Evolutionary conservation across 495 filamentous ascomycete genomes (phyloP).

Genomic region (Platismatia glauca): DNA sequence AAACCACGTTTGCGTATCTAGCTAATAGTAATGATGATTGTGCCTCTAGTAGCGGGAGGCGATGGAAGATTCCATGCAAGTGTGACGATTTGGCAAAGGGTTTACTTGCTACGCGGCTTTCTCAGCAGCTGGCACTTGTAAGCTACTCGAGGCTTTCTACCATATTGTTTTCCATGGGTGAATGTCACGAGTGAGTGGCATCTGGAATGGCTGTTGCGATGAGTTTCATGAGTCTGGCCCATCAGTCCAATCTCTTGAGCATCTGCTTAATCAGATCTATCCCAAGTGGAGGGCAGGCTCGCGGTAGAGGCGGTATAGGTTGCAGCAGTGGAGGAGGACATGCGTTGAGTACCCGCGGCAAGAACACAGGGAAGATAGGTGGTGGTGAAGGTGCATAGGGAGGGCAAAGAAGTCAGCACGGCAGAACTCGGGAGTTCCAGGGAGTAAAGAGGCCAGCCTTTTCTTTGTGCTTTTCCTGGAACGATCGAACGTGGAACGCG

Average conservation of each 20-base stretch:
- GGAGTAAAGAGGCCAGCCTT: neutral
- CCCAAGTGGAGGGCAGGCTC: conserved; percentile 1
- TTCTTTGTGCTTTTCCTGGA: neutral
- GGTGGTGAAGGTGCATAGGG: neutral
- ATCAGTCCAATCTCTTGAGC: neutral
- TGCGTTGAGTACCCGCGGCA: neutral
- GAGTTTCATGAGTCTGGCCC: neutral
- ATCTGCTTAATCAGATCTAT: neutral
- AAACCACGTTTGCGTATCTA: too few relatives aligned
- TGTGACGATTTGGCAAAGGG: too few relatives aligned
- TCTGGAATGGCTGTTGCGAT: too few relatives aligned
- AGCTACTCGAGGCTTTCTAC: too few relatives aligned
- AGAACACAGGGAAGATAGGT: neutral
- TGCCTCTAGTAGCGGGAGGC: too few relatives aligned
- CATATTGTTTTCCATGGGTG: neutral
- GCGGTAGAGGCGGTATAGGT: neutral
- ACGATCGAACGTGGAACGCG: neutral
- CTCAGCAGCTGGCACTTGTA: too few relatives aligned
- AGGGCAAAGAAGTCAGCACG: neutral
- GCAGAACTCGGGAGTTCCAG: neutral
- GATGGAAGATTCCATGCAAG: too few relatives aligned
- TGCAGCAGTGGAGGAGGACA: conserved; percentile 1
- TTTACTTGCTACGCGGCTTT: too few relatives aligned
- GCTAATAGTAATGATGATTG: too few relatives aligned
- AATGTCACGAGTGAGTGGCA: neutral